Evolutionary conservation across 768 basidiomycete genomes (phyloP).

Genomic region (Agaricus blazei): DNA sequence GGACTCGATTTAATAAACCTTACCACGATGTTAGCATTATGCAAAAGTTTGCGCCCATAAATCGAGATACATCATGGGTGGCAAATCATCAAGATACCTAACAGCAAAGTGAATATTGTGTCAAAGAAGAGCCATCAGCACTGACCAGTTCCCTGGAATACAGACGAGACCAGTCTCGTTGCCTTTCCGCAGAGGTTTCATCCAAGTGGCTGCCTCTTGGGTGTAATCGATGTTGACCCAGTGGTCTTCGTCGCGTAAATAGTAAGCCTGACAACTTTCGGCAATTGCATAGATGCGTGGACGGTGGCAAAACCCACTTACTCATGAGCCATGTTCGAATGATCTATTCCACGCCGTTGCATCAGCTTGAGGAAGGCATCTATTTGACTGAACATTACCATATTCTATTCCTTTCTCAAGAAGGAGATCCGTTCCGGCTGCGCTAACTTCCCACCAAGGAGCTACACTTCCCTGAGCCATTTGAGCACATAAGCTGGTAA

Average conservation of each 20-base stretch:
- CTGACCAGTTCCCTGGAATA: conserved; percentile 69
- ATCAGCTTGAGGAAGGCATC: not conserved
- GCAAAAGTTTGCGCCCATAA: not conserved
- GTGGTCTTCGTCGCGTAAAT: conserved; percentile 58
- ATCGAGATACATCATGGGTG: conserved; percentile 58
- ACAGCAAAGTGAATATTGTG: not conserved
- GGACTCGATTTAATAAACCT: conserved; percentile 68
- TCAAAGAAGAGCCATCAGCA: not conserved
- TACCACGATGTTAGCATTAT: conserved; percentile 1
- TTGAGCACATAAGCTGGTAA: not conserved
- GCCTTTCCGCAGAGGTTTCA: conserved; percentile 65
- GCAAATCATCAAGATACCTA: conserved; percentile 69
- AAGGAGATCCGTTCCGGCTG: conserved; percentile 57
- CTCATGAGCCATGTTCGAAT: conserved; percentile 62
- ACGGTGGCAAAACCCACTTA: conserved; percentile 14
- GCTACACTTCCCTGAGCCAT: conserved; percentile 51
- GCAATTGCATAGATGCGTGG: not conserved
- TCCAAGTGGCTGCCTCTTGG: conserved; percentile 58
- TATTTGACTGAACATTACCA: conserved; percentile 30
- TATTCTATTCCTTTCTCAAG: conserved; percentile 74
- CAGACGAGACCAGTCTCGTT: conserved; percentile 54
- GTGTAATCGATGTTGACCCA: conserved; percentile 73
- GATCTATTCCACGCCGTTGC: conserved; percentile 29
- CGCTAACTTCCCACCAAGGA: conserved; percentile 78
- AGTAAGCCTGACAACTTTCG: conserved; percentile 55